Evolutionary conservation across 2,329 filamentous ascomycete species (phyloP), one percentile per base, ranked within the genome.

Genomic region (Coniochaeta sp.): DNA sequence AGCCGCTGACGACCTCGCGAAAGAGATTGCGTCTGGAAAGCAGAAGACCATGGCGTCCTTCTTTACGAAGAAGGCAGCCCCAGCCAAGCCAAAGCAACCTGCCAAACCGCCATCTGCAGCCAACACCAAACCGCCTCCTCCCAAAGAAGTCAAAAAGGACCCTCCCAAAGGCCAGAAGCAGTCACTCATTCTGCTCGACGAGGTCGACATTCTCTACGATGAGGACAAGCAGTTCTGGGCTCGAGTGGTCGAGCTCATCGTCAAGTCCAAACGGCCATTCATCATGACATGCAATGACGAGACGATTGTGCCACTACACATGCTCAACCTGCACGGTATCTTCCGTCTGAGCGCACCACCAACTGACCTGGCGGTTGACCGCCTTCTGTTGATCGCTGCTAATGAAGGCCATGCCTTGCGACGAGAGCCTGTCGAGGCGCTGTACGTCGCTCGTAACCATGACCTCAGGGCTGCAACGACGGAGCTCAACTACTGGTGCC

Each of bases 251-350:
- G 79, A 80, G 18, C 78, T 99, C 53, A 89, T 96, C 53, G 72
- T 76, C 9, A 86, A 91, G 60, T 96, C 94, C 0, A 96, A 90
- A 68, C 82, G 94, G 28, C 94, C 94, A 0, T 91, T 99, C 56
- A 79, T 99, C 61, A 87, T 99, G 71, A 99, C 94, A 0, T 99
- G 95, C 72, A 97, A 91, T 59, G 84, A 96, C 57, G 92, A 96
- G 66, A 78, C 74, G n/a, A 71, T 89, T n/a, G 71, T 99, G 6
- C 90, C 91, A 0, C 66, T 89, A 1, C 78, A 86, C 33, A 82
- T 77, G 14, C 73, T 96, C n/a, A 80, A 79, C n/a, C 71, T 96
- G 1, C 86, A 96, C 63, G 91, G 87, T 10, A 89, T 96, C 49
- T 79, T 99, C 54, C 84, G 91, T 7, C 87, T 95, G 61, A 73